Percentiles rank a stretch among this genome's conserved stretches.
Evolutionary conservation across 495 filamentous ascomycete species (phyloP).

Genomic region (Trichoderma gamsii): DNA sequence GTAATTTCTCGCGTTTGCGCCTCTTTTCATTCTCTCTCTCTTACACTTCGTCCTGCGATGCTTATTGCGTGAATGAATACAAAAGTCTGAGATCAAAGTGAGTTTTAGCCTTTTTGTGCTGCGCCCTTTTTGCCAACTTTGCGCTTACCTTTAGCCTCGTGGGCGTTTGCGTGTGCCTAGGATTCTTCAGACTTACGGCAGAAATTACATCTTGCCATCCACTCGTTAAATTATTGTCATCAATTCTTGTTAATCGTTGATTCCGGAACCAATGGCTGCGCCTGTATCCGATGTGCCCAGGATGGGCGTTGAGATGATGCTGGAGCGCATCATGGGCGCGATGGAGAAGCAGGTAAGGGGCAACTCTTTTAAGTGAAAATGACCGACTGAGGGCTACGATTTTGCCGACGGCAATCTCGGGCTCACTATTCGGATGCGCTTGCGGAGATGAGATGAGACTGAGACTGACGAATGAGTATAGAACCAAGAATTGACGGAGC

Average conservation of each 20-base stretch:
- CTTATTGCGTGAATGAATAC: not conserved
- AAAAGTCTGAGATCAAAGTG: not conserved
- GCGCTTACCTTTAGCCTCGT: conserved; percentile 5
- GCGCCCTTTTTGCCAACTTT: not conserved
- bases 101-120: conserved; percentile 5
- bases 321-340: conserved; percentile 12
- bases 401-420: conserved; percentile 1
- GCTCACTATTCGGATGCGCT: not conserved
- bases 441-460: not conserved
- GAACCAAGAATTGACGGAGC: not conserved
- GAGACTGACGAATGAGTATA: not conserved
- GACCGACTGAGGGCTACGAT: not conserved
- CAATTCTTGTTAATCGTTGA: not conserved
- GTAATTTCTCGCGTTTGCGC: not conserved
- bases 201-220: not conserved
- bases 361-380: not conserved
- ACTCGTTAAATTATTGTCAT: not conserved
- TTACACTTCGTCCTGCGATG: not conserved
- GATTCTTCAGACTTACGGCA: not conserved
- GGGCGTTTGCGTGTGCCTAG: not conserved
- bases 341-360: conserved; percentile 12
- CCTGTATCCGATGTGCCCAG: not conserved
- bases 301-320: conserved; percentile 4
- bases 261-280: conserved; percentile 1
- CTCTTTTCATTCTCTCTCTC: not conserved